phyloP scores from a whole-genome alignment of 2,329 filamentous ascomycete species.

The Hortaea werneckii region DNA sequence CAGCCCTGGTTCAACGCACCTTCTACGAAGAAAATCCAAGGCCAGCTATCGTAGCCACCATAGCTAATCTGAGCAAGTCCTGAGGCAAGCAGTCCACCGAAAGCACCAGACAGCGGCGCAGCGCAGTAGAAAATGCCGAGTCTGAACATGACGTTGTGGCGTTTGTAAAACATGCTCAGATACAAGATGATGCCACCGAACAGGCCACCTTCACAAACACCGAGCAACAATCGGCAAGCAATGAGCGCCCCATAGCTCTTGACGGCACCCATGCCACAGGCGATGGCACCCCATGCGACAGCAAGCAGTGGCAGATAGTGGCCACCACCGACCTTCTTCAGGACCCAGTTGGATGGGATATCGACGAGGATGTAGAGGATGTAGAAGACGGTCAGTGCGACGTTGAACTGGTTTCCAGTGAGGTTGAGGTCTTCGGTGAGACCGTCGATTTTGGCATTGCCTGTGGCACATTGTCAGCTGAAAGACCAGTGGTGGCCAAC shows the following conservation, averaged over 20 bases:
- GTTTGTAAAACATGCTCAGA: conserved; percentile 17
- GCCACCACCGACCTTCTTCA: conserved; percentile 31
- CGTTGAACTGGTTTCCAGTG: conserved; percentile 32
- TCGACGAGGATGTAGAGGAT: conserved; percentile 34
- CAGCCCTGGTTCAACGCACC: neutral
- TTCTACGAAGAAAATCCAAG: conserved; percentile 24
- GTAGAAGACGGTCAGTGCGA: conserved; percentile 36
- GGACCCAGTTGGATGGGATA: conserved; percentile 31
- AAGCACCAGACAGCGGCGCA: conserved; percentile 25
- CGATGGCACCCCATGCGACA: conserved; percentile 31
- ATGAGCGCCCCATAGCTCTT: conserved; percentile 31
- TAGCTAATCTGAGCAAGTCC: conserved; percentile 31
- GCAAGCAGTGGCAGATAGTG: conserved; percentile 32
- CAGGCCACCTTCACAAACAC: conserved; percentile 32
- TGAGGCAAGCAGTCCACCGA: conserved; percentile 30
- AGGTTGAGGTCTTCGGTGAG: conserved; percentile 31
- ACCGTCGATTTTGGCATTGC: conserved; percentile 36
- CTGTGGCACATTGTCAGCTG: neutral
- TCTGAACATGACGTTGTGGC: conserved; percentile 31
- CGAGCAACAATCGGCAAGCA: conserved; percentile 32
- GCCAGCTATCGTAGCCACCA: conserved; percentile 30
- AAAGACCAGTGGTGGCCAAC: neutral
- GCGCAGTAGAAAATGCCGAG: conserved; percentile 28
- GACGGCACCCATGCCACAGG: conserved; percentile 32
- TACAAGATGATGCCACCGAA: conserved; percentile 29